These are phyloP conservation scores for Cunninghamia lanceolata DNA, from an alignment of 75 land plant genomes.

Conservation along the genomic window DNA sequence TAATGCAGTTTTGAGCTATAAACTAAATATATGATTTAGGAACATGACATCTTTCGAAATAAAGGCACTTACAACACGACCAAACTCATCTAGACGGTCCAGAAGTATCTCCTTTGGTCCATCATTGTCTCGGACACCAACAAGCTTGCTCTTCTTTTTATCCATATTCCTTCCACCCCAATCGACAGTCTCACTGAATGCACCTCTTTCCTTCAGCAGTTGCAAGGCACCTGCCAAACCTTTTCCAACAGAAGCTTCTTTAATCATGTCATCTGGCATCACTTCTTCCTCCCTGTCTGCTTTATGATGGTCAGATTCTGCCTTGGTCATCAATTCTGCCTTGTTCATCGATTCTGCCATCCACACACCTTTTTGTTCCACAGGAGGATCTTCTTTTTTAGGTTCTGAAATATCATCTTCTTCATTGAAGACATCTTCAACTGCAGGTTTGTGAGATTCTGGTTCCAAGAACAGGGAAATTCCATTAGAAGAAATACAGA, in stretches of 20 bases:
- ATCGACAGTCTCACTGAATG: constrained; percentile 85
- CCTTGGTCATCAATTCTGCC: constrained; percentile 27
- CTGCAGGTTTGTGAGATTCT: constrained; percentile 56
- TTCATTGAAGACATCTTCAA: constrained; percentile 84
- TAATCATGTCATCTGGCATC: constrained; percentile 59
- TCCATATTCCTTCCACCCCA: constrained; percentile 99
- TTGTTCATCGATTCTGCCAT: constrained; percentile 40
- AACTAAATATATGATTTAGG: neutral
- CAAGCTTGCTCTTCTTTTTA: constrained; percentile 97
- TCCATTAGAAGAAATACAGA: neutral
- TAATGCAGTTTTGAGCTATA: constrained; percentile 1
- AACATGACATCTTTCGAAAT: neutral
- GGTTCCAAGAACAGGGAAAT: constrained; percentile 14
- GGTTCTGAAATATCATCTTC: constrained; percentile 53
- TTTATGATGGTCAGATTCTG: constrained; percentile 2
- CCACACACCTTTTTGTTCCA: constrained; percentile 51
- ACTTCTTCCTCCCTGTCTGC: constrained; percentile 44
- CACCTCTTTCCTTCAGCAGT: constrained; percentile 84
- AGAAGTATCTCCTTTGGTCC: constrained; percentile 69
- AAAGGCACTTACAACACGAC: constrained; percentile 74
- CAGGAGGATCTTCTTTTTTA: constrained; percentile 30
- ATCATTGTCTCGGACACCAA: constrained; percentile 78
- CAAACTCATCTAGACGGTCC: constrained; percentile 96
- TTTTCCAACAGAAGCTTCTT: constrained; percentile 85
- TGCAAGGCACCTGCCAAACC: constrained; percentile 86